Base-by-base conservation (phyloP, 805 yeast species). In the Starmerella riodocensis region DNA sequence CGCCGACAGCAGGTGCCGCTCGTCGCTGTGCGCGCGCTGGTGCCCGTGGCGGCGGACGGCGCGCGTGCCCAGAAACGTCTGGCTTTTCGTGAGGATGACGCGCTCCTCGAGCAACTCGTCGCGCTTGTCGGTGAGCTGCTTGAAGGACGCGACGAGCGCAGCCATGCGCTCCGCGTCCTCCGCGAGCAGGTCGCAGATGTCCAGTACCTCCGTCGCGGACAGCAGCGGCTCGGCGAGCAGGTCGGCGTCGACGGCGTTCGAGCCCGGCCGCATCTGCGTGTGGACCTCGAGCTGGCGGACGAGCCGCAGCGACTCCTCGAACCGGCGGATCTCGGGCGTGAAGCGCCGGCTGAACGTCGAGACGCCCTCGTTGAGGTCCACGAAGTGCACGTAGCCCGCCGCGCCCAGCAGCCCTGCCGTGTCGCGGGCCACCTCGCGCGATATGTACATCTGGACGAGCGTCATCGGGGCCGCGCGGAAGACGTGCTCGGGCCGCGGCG, bases 381-480 rank as follows among this genome's bases (percentile, higher is more conserved):
- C 67, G 56, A 91, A 82, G 54, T 91, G 96, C 24, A 91, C 73
- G 42, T 76, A 64, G 20, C 88, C 86, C 58, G 82, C 65, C 45
- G 79, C 78, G 3, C 98, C 99, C 25, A 91, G 64, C 20, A 78
- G 73, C 41, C 83, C 75, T 14, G 84, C 78, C 24, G 82, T 74
- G 40, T 84, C 93, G 45, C 97, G 71, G 6, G 94, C 74, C 22
- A 79, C 75, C 61, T 91, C 98, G 19, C 80, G 73, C 2, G 97
- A 86, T 37, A 91, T 74, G 58, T 84, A 88, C 51, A 91, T 66
- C 64, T 91, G 95, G 32, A 88, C 79, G 51, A 86, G 72, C 38
- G 93, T 75, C 97, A 91, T 93, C 54, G 84, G 94, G 76, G 97
- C 97, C 37, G 97, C 86, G 67, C 95, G 48, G 32, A 50, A 52